Percentiles rank a stretch among this genome's conserved stretches.
Evolutionary conservation across 2,329 filamentous ascomycete genomes (phyloP).

Genomic region (Neofusicoccum umdonicola): DNA sequence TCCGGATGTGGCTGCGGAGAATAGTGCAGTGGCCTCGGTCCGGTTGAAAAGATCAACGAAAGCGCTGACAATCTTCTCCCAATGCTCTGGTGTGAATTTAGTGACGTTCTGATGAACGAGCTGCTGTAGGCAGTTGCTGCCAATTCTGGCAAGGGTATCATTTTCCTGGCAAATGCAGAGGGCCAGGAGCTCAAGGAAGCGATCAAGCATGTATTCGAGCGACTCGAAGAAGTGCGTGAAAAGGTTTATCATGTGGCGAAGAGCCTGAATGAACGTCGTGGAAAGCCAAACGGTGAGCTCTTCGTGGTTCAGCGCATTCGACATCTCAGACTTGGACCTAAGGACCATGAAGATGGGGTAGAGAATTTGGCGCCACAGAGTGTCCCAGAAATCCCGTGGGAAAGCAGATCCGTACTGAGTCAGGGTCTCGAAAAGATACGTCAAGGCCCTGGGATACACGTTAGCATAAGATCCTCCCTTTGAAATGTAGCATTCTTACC

Average conservation of each 20-base stretch:
- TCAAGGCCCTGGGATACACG: constrained; percentile 62
- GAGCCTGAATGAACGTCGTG: constrained; percentile 97
- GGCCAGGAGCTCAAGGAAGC: constrained; percentile 91
- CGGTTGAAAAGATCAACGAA: constrained; percentile 95
- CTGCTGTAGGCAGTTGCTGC: constrained; percentile 96
- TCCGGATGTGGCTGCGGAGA: constrained; percentile 69
- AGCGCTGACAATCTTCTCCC: constrained; percentile 89
- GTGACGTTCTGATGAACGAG: constrained; percentile 93
- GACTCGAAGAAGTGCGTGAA: constrained; percentile 99
- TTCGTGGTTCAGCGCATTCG: constrained; percentile 91
- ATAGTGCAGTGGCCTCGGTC: constrained; percentile 92
- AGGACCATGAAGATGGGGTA: constrained; percentile 99
- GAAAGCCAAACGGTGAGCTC: constrained; percentile 98
- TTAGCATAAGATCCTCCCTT: background rate
- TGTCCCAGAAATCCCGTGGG: constrained; percentile 95
- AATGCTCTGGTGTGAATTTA: constrained; percentile 85
- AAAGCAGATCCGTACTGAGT: constrained; percentile 89
- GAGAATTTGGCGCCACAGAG: constrained; percentile 91
- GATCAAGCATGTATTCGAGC: constrained; percentile 94
- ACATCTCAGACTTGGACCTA: constrained; percentile 94
- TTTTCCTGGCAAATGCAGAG: constrained; percentile 99
- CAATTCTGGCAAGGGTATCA: constrained; percentile 95
- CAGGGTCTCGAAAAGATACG: constrained; percentile 94
- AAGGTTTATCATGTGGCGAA: constrained; percentile 96
- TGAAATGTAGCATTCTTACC: constrained; percentile 30